Evolutionary conservation across 169 alveolate species (phyloP).

Genomic region (Cryptosporidium sp.): DNA sequence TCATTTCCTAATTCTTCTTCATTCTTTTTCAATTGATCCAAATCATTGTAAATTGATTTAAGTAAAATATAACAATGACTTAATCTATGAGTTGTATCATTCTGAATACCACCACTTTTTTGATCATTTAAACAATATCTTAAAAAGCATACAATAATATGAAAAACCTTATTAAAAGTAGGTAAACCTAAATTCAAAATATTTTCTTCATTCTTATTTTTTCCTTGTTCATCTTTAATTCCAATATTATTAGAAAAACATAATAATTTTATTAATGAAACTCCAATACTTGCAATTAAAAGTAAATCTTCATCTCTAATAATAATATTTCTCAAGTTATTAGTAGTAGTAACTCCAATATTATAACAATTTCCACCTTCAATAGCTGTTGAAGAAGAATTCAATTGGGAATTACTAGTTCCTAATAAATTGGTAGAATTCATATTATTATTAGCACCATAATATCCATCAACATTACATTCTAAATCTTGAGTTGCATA

Average conservation of each 20-base stretch:
- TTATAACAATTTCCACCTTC: not conserved
- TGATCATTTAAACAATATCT: conserved; percentile 44
- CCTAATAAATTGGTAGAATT: too few species aligned
- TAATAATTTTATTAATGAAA: conserved; percentile 41
- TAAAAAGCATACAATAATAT: conserved; percentile 46
- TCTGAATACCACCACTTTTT: conserved; percentile 61
- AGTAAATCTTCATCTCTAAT: conserved; percentile 44
- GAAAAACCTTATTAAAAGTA: conserved; percentile 30
- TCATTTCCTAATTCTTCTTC: not conserved
- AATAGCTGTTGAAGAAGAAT: too few species aligned
- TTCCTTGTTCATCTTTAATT: not conserved
- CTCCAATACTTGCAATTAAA: conserved; percentile 57
- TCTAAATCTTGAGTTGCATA: conserved; percentile 92
- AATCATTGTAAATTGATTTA: conserved; percentile 43
- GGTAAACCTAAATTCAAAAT: conserved; percentile 8
- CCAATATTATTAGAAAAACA: not conserved
- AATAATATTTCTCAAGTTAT: conserved; percentile 34
- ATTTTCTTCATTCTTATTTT: not conserved
- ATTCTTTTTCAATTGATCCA: not conserved
- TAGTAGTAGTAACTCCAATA: not conserved
- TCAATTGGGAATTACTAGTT: too few species aligned
- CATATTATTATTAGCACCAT: not conserved
- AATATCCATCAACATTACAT: conserved; percentile 8
- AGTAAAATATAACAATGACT: conserved; percentile 38
- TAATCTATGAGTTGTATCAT: conserved; percentile 63